These are phyloP conservation scores for Osmanthus fragrans DNA, from an alignment of 257 asterid species.

Conservation along the genomic window DNA sequence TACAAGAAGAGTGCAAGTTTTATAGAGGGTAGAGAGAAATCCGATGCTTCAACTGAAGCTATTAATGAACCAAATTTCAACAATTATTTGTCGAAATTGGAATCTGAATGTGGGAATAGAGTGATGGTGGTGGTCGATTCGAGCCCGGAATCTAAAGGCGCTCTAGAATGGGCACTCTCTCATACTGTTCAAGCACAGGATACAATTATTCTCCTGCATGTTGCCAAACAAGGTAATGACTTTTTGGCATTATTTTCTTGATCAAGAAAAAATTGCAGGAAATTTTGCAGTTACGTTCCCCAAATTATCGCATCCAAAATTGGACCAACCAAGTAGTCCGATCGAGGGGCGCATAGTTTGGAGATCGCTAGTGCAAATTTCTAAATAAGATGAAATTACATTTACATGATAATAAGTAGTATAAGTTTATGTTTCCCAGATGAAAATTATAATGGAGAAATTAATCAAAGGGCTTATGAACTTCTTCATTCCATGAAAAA, in stretches of 20 bases:
- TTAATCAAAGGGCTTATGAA: constrained; percentile 35
- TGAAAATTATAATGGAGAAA: constrained; percentile 33
- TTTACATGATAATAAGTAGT: not conserved
- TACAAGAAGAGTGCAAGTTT: constrained; percentile 40
- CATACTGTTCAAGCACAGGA: constrained; percentile 79
- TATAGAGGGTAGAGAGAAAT: constrained; percentile 29
- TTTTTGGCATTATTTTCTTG: not conserved
- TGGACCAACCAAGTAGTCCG: not conserved
- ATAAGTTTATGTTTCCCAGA: constrained; percentile 37
- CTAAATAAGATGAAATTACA: not conserved
- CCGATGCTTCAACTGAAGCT: constrained; percentile 38
- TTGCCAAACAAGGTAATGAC: constrained; percentile 52
- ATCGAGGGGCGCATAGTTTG: not conserved
- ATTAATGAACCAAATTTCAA: constrained; percentile 40
- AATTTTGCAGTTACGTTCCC: not conserved
- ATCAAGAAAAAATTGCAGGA: not conserved
- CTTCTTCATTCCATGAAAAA: constrained; percentile 46
- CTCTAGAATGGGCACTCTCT: constrained; percentile 86
- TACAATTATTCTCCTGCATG: constrained; percentile 63
- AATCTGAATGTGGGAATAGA: constrained; percentile 53
- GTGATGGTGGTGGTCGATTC: constrained; percentile 89
- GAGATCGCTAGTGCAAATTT: not conserved
- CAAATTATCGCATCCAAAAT: too few species aligned
- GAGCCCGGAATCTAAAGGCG: constrained; percentile 58
- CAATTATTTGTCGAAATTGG: constrained; percentile 27